Evolutionary conservation across 2,329 filamentous ascomycete genomes (phyloP), one percentile per base, ranked within the genome.

Genomic region (Tolypocladium amazonense): DNA sequence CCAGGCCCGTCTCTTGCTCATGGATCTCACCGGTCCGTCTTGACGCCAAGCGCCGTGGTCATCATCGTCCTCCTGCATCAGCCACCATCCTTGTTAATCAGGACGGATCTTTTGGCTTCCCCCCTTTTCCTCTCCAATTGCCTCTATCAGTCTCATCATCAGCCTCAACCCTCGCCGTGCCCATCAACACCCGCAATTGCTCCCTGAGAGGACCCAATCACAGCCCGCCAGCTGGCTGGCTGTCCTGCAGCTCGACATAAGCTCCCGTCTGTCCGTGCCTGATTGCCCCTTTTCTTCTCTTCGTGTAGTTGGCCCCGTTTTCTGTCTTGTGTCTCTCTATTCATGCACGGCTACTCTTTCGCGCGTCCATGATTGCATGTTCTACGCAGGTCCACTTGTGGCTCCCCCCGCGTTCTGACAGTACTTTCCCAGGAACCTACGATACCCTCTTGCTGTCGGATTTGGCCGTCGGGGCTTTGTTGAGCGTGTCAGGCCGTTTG

Each of bases 201-300:
- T 47, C 8, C 57, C 62, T 52, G 11, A 20, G 50, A 56, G 53
- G 64, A 61, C 63, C 71, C 71, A 73, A 73, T 73, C 71, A 73
- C 63, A 66, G 65, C 65, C 59, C 66, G 71, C 71, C 71, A 73
- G 64, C 71, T 73, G 71, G 71, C 71, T 64, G n/a, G 57, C 55
- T 20, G 39, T 27, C 47, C 30, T 58, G 45, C 20, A 45, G 43
- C 58, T 30, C 27, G 43, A 33, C 57, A 43, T 9, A 41, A 23
- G 39, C 25, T 30, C 45, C 50, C 41, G 8, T 37, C 35, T 56
- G 18, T 38, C 27, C 5, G 43, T 23, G n/a, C 56, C 27, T 18
- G 27, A 41, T 23, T 35, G 15, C 7, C 50, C 20, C 33, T 38
- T 35, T 59, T 39, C 20, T 12, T 56, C 27, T 59, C 33, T 7